These are phyloP conservation scores for Leishmania tropica DNA, from an alignment of 208 protist genomes.

Conservation along the genomic window DNA sequence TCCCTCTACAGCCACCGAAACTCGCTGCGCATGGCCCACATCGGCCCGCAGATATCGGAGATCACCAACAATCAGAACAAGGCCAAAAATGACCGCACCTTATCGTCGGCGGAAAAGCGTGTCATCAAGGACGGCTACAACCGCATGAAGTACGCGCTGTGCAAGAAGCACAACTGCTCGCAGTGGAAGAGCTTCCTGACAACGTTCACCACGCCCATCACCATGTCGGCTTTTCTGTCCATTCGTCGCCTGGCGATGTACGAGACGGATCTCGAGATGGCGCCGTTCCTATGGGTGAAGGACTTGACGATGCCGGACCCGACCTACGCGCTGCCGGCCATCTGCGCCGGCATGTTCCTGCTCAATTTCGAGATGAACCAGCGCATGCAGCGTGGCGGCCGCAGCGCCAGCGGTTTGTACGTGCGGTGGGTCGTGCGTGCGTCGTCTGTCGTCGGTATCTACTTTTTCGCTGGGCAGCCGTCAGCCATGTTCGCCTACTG, in stretches of 20 bases:
- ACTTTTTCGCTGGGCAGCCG: slow-evolving; percentile 80
- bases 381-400: slow-evolving; percentile 82
- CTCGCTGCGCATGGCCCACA: slow-evolving; percentile 74
- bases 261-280: slow-evolving; percentile 83
- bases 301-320: slow-evolving; percentile 91
- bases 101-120: slow-evolving; percentile 82
- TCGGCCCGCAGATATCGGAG: slow-evolving; percentile 74
- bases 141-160: slow-evolving; percentile 86
- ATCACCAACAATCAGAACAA: slow-evolving; percentile 81
- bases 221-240: slow-evolving; percentile 85
- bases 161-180: slow-evolving; percentile 80
- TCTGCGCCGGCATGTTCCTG: slow-evolving; percentile 86
- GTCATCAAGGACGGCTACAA: slow-evolving; percentile 88
- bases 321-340: slow-evolving; percentile 72
- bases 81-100: slow-evolving; percentile 79
- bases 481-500: slow-evolving; percentile 90
- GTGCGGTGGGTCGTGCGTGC: slow-evolving; percentile 78
- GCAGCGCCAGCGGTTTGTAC: slow-evolving; percentile 77
- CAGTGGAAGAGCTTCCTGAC: slow-evolving; percentile 85
- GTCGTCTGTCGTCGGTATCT: slow-evolving; percentile 68
- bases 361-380: slow-evolving; percentile 91
- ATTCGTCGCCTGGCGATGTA: slow-evolving; percentile 84
- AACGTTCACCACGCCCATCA: slow-evolving; percentile 74
- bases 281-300: slow-evolving; percentile 81
- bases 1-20: slow-evolving; percentile 87